Percentiles rank a stretch among this genome's conserved stretches.
These are phyloP conservation scores for Gynochthodes officinalis DNA, from an alignment of 257 asterid genomes.

Conservation along the genomic window DNA sequence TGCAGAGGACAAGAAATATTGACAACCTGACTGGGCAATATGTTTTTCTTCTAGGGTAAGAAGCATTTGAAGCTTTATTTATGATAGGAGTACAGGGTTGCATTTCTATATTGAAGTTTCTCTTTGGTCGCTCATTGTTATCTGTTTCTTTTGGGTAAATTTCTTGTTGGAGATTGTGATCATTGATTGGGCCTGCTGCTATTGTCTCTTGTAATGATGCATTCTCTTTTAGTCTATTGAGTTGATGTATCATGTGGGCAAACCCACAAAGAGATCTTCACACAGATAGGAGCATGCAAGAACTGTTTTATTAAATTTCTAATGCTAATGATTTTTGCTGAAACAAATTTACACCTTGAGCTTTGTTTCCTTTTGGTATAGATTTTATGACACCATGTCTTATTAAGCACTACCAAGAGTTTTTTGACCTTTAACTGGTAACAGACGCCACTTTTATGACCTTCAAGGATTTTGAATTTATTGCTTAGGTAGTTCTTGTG, in stretches of 20 bases:
- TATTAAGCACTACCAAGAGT: neutral
- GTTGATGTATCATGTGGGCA: neutral
- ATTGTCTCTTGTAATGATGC: neutral
- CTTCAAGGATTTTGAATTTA: neutral
- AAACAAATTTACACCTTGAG: neutral
- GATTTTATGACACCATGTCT: neutral
- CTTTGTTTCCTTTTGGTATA: neutral
- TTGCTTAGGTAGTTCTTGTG: neutral
- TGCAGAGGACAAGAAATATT: conserved; percentile 84
- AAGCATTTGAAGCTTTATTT: neutral
- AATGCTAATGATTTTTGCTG: neutral
- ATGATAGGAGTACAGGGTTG: neutral
- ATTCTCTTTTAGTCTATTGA: neutral
- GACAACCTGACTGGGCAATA: conserved; percentile 94
- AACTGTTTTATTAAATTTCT: too few relatives aligned
- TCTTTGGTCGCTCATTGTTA: neutral
- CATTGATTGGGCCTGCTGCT: neutral
- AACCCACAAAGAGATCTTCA: neutral
- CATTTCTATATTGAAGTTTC: neutral
- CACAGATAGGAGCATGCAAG: neutral
- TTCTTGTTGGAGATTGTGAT: neutral
- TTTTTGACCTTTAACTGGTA: neutral
- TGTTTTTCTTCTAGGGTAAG: conserved; percentile 74
- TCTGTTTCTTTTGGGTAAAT: neutral
- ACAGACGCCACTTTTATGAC: too few relatives aligned